phyloP scores from a whole-genome alignment of 2,329 filamentous ascomycete species.

The Cladosporium sp. region DNA sequence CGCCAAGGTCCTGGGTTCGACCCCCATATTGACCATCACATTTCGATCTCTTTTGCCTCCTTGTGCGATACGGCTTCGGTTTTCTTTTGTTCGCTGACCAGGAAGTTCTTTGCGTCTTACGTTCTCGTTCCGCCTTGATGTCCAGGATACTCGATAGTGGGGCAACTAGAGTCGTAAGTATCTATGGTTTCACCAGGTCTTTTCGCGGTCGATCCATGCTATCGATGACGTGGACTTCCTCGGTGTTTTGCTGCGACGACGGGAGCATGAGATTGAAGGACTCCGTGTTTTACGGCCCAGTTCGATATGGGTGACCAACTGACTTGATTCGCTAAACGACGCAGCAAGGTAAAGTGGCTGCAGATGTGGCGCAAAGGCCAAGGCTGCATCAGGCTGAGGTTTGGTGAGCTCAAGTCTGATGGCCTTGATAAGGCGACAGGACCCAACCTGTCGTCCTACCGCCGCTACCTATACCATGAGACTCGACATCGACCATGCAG shows the following conservation, averaged over 20 bases:
- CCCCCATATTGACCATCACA: not conserved
- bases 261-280: too few relatives aligned
- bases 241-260: not conserved
- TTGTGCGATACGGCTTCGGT: too few relatives aligned
- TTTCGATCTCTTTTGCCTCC: not conserved
- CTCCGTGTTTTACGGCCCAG: too few relatives aligned
- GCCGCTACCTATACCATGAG: not conserved
- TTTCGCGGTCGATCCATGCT: not conserved
- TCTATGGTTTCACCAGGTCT: too few relatives aligned
- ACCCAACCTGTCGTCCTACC: too few relatives aligned
- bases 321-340: too few relatives aligned
- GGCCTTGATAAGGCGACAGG: not conserved
- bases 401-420: not conserved
- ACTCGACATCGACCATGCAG: not conserved
- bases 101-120: too few relatives aligned
- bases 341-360: not conserved
- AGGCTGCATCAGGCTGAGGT: not conserved
- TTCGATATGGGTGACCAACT: too few relatives aligned
- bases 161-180: too few relatives aligned
- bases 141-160: too few relatives aligned
- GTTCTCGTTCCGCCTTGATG: too few relatives aligned
- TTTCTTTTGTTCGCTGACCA: too few relatives aligned
- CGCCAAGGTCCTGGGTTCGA: conserved; percentile 10
- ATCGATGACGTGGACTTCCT: not conserved
- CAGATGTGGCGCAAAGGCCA: not conserved